phyloP scores from a whole-genome alignment of 495 filamentous ascomycete species.

The Polyplosphaeria fusca region DNA sequence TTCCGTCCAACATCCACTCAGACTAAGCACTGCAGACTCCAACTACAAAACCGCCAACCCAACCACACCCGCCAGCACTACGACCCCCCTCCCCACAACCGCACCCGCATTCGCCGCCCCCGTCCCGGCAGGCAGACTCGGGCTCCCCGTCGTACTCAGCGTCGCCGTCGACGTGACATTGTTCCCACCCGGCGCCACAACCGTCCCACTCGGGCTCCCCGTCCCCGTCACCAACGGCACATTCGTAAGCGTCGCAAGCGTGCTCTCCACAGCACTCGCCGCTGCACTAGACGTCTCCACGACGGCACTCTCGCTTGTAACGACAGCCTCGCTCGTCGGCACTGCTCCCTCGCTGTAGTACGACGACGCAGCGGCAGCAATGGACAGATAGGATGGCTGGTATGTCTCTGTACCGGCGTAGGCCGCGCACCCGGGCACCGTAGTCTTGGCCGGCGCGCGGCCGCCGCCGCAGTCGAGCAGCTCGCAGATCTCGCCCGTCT shows the following conservation, averaged over 20 bases:
- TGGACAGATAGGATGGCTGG: conserved; percentile 46
- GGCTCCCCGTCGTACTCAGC: background rate
- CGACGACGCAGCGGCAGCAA: background rate
- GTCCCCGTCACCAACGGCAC: background rate
- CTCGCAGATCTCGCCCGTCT: conserved; percentile 58
- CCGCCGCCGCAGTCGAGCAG: conserved; percentile 64
- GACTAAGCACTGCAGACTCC: too few relatives aligned
- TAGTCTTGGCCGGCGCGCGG: conserved; percentile 57
- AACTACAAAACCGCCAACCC: background rate
- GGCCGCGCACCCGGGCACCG: conserved; percentile 56
- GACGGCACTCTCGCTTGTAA: background rate
- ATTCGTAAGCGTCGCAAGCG: background rate
- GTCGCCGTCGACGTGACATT: background rate
- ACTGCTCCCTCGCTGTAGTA: background rate
- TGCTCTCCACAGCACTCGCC: background rate
- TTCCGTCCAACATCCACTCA: too few relatives aligned
- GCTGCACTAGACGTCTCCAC: background rate
- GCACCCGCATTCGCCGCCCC: background rate
- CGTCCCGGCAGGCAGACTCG: background rate
- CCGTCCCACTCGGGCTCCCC: background rate
- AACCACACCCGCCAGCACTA: background rate
- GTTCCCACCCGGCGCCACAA: background rate
- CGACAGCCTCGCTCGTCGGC: background rate
- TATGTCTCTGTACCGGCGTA: conserved; percentile 58
- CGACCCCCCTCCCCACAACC: background rate